Percentiles rank a stretch among this genome's conserved stretches.
Conservation (phyloP, 2,329 filamentous ascomycete genomes). For the Nothopassalora personata region DNA sequence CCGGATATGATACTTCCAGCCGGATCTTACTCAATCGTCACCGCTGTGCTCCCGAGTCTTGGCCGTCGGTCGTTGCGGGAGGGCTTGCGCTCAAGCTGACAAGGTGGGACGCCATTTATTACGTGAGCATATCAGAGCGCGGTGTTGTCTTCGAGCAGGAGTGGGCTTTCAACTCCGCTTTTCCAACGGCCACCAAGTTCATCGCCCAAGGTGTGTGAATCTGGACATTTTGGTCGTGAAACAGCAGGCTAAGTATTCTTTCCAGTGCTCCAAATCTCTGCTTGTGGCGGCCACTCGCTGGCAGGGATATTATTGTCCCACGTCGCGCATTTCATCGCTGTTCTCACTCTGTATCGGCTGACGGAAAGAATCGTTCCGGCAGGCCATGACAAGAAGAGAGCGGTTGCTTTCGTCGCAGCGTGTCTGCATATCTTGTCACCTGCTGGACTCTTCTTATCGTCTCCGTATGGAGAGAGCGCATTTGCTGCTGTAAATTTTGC, state of each 20-base stretch:
- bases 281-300: constrained; percentile 35
- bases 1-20: constrained; percentile 74
- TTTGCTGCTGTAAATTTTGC: constrained; percentile 73
- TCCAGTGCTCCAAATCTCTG: constrained; percentile 18
- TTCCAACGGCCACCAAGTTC: constrained; percentile 43
- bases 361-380: constrained; percentile 52
- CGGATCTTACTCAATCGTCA: constrained; percentile 43
- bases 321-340: constrained; percentile 69
- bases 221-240: constrained; percentile 9
- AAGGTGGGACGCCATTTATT: constrained; percentile 80
- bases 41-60: constrained; percentile 14
- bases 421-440: constrained; percentile 78
- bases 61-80: constrained; percentile 22
- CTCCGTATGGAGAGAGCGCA: constrained; percentile 75
- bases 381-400: constrained; percentile 27
- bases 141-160: constrained; percentile 75
- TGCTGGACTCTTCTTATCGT: constrained; percentile 81
- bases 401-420: constrained; percentile 63
- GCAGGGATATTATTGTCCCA: constrained; percentile 65
- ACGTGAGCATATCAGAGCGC: constrained; percentile 55
- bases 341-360: constrained; percentile 65
- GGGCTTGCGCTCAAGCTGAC: constrained; percentile 54
- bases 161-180: constrained; percentile 70
- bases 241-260: constrained; percentile 26
- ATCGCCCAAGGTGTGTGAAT: constrained; percentile 39